Percentiles rank a stretch among this genome's conserved stretches.
Conservation (phyloP, 179 eudicot genomes). For the Beta macrorhiza region DNA sequence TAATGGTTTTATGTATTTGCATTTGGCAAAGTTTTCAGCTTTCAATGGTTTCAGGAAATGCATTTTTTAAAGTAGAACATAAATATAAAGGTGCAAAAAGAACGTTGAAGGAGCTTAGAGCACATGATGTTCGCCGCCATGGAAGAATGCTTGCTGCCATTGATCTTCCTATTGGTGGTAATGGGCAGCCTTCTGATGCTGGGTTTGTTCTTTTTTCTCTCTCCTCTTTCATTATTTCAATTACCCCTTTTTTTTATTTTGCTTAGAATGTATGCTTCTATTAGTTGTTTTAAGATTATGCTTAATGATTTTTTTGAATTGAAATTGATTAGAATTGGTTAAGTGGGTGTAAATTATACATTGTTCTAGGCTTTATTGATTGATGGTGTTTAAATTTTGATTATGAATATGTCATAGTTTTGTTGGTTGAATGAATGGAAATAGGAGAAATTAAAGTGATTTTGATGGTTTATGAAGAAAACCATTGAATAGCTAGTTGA, state of each 20-base stretch:
- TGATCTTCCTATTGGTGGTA: slow-evolving; percentile 86
- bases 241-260: background rate
- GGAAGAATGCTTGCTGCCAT: slow-evolving; percentile 58
- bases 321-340: background rate
- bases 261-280: background rate
- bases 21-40: slow-evolving; percentile 24
- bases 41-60: slow-evolving; percentile 38
- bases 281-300: background rate
- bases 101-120: slow-evolving; percentile 41
- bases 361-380: background rate
- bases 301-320: background rate
- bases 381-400: background rate
- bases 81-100: slow-evolving; percentile 50
- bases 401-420: too few relatives aligned
- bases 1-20: slow-evolving; percentile 23
- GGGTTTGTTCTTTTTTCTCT: slow-evolving; percentile 49
- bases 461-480: background rate
- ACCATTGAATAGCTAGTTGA: background rate
- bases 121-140: slow-evolving; percentile 67
- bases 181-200: slow-evolving; percentile 64
- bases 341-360: background rate
- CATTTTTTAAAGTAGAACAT: slow-evolving; percentile 59
- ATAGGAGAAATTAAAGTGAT: background rate
- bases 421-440: background rate
- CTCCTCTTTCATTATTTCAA: background rate